Percentiles rank a stretch among this genome's conserved stretches.
Conservation (phyloP, 1,284 basidiomycete species). For the Austroboletus niveus region DNA sequence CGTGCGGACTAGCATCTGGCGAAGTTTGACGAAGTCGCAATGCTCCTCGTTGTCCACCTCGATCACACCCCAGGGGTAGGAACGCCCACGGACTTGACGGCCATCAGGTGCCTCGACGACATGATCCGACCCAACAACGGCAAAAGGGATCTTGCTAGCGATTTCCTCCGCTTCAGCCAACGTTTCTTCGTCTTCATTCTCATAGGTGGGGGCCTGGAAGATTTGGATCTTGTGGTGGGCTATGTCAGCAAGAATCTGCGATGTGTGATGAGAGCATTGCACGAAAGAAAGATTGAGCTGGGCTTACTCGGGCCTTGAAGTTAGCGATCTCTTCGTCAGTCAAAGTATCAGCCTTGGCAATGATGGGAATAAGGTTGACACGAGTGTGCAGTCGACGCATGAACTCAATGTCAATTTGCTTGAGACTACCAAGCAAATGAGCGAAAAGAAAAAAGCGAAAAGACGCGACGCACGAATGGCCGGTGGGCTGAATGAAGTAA, state of each 20-base stretch:
- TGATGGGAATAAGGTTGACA: conserved; percentile 96
- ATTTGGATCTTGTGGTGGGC: conserved; percentile 92
- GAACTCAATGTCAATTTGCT: conserved; percentile 96
- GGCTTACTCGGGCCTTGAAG: conserved; percentile 86
- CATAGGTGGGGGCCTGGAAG: conserved; percentile 93
- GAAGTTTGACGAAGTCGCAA: conserved; percentile 97
- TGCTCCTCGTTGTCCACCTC: conserved; percentile 98
- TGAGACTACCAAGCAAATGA: conserved; percentile 56
- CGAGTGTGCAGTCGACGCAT: conserved; percentile 94
- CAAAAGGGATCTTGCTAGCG: conserved; percentile 95
- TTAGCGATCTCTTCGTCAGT: conserved; percentile 91
- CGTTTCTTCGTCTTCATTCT: conserved; percentile 97
- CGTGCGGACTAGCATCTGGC: conserved; percentile 96
- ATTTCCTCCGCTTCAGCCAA: conserved; percentile 95
- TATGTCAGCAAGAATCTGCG: conserved; percentile 88
- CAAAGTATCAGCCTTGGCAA: conserved; percentile 94
- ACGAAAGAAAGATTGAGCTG: neutral
- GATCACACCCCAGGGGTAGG: conserved; percentile 96
- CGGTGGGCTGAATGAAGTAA: conserved; percentile 97
- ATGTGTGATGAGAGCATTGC: neutral
- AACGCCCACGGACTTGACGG: conserved; percentile 85
- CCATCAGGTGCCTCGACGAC: conserved; percentile 82
- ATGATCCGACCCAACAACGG: conserved; percentile 90
- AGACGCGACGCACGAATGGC: conserved; percentile 77
- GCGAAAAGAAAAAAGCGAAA: conserved; percentile 1